Conservation (phyloP, 2,329 filamentous ascomycete species). For the Aspergillus fumigatiaffinis region DNA sequence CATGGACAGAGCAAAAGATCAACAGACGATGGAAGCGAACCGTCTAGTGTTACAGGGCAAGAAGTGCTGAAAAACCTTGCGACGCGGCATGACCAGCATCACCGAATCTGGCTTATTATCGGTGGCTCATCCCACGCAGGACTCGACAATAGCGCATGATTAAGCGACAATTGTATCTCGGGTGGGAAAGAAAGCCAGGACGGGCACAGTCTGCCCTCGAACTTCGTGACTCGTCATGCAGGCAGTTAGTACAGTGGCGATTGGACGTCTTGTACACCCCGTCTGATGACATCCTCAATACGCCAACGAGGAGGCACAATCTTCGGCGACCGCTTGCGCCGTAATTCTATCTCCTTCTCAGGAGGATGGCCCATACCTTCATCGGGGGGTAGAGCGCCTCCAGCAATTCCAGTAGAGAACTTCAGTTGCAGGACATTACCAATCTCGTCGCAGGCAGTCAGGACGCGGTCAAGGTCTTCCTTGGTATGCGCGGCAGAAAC, state of each 20-base stretch:
- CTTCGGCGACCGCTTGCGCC: constrained; percentile 48
- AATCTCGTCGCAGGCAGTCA: constrained; percentile 87
- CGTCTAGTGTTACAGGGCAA: constrained; percentile 13
- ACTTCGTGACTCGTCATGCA: constrained; percentile 5
- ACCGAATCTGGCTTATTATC: constrained; percentile 18
- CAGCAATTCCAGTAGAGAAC: constrained; percentile 93
- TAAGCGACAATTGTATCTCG: not conserved
- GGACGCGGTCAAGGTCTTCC: constrained; percentile 87
- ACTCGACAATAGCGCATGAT: constrained; percentile 12
- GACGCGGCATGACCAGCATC: constrained; percentile 34
- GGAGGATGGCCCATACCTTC: constrained; percentile 59
- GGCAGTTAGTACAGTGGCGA: constrained; percentile 58
- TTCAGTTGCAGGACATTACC: constrained; percentile 91
- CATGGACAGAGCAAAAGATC: constrained; percentile 8
- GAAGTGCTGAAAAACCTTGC: constrained; percentile 12
- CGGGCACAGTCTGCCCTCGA: not conserved
- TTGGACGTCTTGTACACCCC: constrained; percentile 73
- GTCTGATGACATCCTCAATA: constrained; percentile 68
- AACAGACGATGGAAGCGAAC: constrained; percentile 6
- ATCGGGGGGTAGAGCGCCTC: constrained; percentile 73
- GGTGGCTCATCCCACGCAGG: not conserved
- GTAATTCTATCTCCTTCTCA: constrained; percentile 68
- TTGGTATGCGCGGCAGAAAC: constrained; percentile 96
- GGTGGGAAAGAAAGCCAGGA: not conserved
- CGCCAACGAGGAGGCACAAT: constrained; percentile 72